Evolutionary conservation across 768 basidiomycete genomes (phyloP), one percentile per base, ranked within the genome.

Genomic region (Suillus subaureus): DNA sequence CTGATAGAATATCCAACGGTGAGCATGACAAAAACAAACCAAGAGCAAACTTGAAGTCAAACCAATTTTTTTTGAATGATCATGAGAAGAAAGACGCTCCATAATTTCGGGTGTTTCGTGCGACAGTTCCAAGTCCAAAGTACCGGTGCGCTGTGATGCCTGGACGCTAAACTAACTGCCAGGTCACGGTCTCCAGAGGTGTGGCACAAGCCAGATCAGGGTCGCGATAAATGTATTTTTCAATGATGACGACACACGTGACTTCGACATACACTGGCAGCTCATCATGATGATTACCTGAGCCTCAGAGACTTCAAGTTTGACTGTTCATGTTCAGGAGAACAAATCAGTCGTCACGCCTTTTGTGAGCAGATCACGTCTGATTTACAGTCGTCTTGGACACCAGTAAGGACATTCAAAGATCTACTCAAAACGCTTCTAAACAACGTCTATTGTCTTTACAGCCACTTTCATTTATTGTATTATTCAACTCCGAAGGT

Each of bases 401-500:
- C 54, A 35, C 54, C 54, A 13, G 54, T 55, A 12, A 55, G 54
- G 31, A 35, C 31, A n/a, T n/a, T 5, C 33, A 35, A 55, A 33
- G 1, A n/a, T 55, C n/a, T n/a, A 21, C 52, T 54, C 2, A 28
- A 16, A 54, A 9, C 28, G 7, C 18, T 33, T n/a, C 54, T 55
- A 13, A 58, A 58, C 57, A 58, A 42, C 31, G 58, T 13, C 40
- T 60, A 42, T 60, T 60, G 58, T 60, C 18, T 31, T 60, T 21
- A 42, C 40, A 42, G 40, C 39, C 58, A 60, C 16, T 40, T 39
- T 28, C 11, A 40, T 58, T 39, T 7, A 26, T 39, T 40, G 57
- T 31, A 21, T 21, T 42, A 18, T 60, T 42, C 12, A 55, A 55
- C 54, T 35, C 54, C 54, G 21, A 55, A 55, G 21, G 18, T 31